Evolutionary conservation across 2,329 filamentous ascomycete species (phyloP).

Genomic region (Fusarium drepaniforme): DNA sequence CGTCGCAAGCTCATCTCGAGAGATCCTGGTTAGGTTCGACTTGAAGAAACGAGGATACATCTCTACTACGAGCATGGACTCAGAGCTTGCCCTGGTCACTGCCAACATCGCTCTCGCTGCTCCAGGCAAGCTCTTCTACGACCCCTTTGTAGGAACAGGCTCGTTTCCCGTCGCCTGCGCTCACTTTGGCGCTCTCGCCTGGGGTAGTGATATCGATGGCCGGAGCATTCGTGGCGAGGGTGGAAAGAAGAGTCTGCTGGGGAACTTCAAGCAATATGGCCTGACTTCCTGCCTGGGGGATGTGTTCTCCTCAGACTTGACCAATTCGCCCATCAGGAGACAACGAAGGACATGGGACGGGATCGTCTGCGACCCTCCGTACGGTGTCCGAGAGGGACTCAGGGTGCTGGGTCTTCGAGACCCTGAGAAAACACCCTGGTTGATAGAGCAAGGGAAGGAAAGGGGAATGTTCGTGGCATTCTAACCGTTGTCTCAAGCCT

Average conservation of each 20-base stretch:
- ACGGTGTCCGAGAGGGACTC: constrained; percentile 92
- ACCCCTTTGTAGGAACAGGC: constrained; percentile 95
- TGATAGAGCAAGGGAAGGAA: constrained; percentile 76
- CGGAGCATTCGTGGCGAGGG: constrained; percentile 83
- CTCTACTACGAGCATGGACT: constrained; percentile 97
- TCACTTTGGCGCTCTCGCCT: constrained; percentile 86
- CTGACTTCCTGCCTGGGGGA: constrained; percentile 77
- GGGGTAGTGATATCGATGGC: constrained; percentile 95
- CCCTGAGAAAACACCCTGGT: constrained; percentile 67
- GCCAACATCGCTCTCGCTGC: constrained; percentile 89
- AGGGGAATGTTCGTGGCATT: constrained; percentile 73
- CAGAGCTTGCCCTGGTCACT: constrained; percentile 89
- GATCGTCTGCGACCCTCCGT: constrained; percentile 95
- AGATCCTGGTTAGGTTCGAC: constrained; percentile 80
- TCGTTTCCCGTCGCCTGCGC: constrained; percentile 92
- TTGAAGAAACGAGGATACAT: constrained; percentile 96
- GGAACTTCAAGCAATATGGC: constrained; percentile 89
- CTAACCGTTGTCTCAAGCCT: not conserved
- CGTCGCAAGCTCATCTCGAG: constrained; percentile 74
- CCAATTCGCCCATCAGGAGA: constrained; percentile 80
- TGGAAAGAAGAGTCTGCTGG: constrained; percentile 62
- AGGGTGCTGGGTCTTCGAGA: constrained; percentile 87
- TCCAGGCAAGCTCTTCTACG: constrained; percentile 89
- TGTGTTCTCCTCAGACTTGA: constrained; percentile 87
- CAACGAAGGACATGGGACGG: constrained; percentile 79